Percentiles rank a stretch among this genome's conserved stretches.
phyloP scores from a whole-genome alignment of 2,329 filamentous ascomycete genomes.

The Pseudogymnoascus sp. region DNA sequence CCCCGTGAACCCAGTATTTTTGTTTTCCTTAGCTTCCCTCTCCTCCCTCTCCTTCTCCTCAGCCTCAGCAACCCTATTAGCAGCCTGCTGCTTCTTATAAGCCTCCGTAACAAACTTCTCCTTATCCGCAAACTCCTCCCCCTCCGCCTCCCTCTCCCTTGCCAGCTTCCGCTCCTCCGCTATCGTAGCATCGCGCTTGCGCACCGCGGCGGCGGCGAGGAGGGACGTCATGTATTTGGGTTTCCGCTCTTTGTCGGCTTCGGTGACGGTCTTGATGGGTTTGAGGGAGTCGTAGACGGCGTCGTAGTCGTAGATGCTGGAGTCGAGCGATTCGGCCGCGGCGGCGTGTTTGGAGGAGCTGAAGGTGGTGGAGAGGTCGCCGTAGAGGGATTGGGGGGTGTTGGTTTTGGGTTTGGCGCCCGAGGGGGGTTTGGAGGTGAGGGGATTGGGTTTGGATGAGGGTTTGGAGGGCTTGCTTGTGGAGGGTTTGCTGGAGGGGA shows the following conservation, averaged over 20 bases:
- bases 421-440: conserved; percentile 45
- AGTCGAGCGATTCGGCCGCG: conserved; percentile 57
- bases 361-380: conserved; percentile 58
- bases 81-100: conserved; percentile 73
- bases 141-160: conserved; percentile 68
- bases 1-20: conserved; percentile 62
- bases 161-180: conserved; percentile 75
- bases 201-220: conserved; percentile 62
- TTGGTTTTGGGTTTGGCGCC: conserved; percentile 15
- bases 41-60: conserved; percentile 62
- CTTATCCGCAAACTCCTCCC: conserved; percentile 72
- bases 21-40: conserved; percentile 54
- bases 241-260: conserved; percentile 49
- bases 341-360: conserved; percentile 55
- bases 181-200: conserved; percentile 68
- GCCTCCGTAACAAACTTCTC: conserved; percentile 80
- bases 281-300: conserved; percentile 71
- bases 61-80: conserved; percentile 59
- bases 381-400: conserved; percentile 31
- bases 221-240: conserved; percentile 74
- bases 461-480: conserved; percentile 56
- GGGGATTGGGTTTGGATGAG: conserved; percentile 55
- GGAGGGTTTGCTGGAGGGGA: conserved; percentile 31
- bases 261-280: conserved; percentile 47
- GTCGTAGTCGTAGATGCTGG: conserved; percentile 80